Percentiles rank a stretch among this genome's conserved stretches.
Conservation (phyloP, 306 rosid genomes). For the Vigna mungo region DNA sequence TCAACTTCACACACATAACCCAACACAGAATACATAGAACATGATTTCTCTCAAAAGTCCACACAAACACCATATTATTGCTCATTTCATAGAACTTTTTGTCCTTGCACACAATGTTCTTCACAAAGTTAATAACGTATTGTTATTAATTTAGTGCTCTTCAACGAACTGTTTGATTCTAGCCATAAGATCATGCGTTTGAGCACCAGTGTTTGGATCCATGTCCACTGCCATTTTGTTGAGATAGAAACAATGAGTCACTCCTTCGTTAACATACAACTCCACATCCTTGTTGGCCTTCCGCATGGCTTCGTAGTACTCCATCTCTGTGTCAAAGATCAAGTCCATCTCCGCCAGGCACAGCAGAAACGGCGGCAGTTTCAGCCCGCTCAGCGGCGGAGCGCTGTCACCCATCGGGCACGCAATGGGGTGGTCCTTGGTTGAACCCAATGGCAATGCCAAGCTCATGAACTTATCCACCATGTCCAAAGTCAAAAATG, state of each 20-base stretch:
- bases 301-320: slow-evolving; percentile 71
- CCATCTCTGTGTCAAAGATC: slow-evolving; percentile 61
- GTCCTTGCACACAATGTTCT: neutral
- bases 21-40: no score
- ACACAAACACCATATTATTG: neutral
- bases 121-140: no score
- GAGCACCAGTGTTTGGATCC: slow-evolving; percentile 54
- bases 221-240: slow-evolving; percentile 56
- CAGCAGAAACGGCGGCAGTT: slow-evolving; percentile 63
- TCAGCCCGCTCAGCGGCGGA: slow-evolving; percentile 45
- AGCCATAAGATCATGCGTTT: slow-evolving; percentile 48
- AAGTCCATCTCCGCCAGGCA: slow-evolving; percentile 68
- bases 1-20: no score
- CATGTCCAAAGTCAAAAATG: slow-evolving; percentile 67
- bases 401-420: slow-evolving; percentile 67
- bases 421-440: slow-evolving; percentile 71
- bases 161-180: slow-evolving; percentile 58
- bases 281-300: slow-evolving; percentile 64
- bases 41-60: neutral
- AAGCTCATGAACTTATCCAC: slow-evolving; percentile 62
- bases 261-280: slow-evolving; percentile 50
- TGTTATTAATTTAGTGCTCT: slow-evolving; percentile 39
- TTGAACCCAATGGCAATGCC: slow-evolving; percentile 57
- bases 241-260: slow-evolving; percentile 64
- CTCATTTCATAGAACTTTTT: neutral